These are phyloP conservation scores for Hymenoscyphus fructigenus DNA, from an alignment of 2,329 filamentous ascomycete species.

Conservation along the genomic window DNA sequence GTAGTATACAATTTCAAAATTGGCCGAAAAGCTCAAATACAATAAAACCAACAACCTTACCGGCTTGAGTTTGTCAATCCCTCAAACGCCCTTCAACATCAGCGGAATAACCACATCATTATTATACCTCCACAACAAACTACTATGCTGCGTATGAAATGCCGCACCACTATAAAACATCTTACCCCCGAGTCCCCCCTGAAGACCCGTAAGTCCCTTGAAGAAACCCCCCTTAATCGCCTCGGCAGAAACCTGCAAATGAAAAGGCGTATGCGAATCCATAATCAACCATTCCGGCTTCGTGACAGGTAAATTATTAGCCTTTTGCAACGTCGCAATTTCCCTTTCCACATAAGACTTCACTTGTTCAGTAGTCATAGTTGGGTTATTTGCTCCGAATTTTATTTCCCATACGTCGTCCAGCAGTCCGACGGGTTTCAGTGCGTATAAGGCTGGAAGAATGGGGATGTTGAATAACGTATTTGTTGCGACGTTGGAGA, in stretches of 20 bases:
- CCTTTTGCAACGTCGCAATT: background rate
- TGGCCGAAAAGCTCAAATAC: background rate
- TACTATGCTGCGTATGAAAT: slow-evolving; percentile 9
- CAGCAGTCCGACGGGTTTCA: background rate
- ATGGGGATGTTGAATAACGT: background rate
- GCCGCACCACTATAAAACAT: slow-evolving; percentile 14
- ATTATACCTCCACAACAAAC: slow-evolving; percentile 9
- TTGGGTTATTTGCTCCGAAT: slow-evolving; percentile 9
- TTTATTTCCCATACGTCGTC: slow-evolving; percentile 11
- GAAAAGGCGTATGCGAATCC: background rate
- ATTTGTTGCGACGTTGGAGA: background rate
- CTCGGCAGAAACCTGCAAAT: background rate
- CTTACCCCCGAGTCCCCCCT: slow-evolving; percentile 1
- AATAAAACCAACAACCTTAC: background rate
- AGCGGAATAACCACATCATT: slow-evolving; percentile 8
- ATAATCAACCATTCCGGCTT: background rate
- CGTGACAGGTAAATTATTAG: background rate
- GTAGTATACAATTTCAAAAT: background rate
- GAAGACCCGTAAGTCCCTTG: background rate
- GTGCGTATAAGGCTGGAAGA: background rate
- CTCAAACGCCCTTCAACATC: slow-evolving; percentile 9
- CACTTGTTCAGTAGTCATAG: slow-evolving; percentile 7
- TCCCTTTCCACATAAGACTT: slow-evolving; percentile 7
- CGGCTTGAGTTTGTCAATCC: background rate
- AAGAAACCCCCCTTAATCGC: background rate